These are phyloP conservation scores for Funneliformis caledonium DNA, from an alignment of 371 early-diverging fungal genomes.

Conservation along the genomic window DNA sequence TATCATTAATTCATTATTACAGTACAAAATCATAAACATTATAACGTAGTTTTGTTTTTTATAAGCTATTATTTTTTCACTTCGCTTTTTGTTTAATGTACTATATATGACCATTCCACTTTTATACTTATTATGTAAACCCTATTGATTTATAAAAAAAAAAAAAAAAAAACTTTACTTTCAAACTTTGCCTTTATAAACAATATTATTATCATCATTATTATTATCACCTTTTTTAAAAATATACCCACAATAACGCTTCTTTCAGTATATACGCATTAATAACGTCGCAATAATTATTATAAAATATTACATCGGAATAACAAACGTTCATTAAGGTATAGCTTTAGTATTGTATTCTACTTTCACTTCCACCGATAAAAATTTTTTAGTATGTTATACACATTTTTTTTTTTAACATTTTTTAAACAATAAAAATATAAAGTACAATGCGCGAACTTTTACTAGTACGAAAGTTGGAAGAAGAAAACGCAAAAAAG, in stretches of 20 bases:
- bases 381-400: no score
- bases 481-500: conserved; percentile 32
- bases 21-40: not conserved
- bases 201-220: not conserved
- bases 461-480: conserved; percentile 31
- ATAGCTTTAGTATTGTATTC: not conserved
- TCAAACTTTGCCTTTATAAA: not conserved
- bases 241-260: not conserved
- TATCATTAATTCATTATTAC: not conserved
- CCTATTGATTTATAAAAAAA: not conserved
- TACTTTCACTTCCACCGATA: not conserved
- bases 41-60: not conserved
- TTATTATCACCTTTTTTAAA: not conserved
- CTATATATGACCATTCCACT: not conserved
- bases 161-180: not conserved
- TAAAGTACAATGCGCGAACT: conserved; percentile 30
- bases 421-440: no score
- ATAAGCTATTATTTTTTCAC: not conserved
- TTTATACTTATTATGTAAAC: not conserved
- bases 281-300: not conserved
- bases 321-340: not conserved
- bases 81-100: not conserved
- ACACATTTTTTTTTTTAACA: no score
- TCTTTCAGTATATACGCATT: not conserved
- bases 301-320: not conserved